Evolutionary conservation across 345 rosid species (phyloP).

Genomic region (Linum lewisii): DNA sequence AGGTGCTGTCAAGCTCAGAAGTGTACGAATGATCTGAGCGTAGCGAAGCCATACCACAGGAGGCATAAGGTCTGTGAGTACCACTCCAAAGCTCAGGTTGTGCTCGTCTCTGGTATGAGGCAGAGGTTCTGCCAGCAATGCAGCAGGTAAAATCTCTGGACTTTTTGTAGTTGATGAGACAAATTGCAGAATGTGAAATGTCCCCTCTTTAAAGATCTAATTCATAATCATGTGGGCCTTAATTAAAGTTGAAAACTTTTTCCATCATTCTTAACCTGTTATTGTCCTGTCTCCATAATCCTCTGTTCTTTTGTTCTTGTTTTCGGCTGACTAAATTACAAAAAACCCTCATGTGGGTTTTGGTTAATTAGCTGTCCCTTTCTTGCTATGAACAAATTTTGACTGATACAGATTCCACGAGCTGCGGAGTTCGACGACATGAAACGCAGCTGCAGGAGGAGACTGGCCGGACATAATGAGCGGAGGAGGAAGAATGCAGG

Average conservation of each 20-base stretch:
- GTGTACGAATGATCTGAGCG: slow-evolving; percentile 46
- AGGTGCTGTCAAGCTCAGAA: slow-evolving; percentile 61
- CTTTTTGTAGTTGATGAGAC: no score
- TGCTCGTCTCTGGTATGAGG: slow-evolving; percentile 40
- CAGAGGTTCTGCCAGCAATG: slow-evolving; percentile 86
- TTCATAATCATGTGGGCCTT: no score
- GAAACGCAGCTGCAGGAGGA: slow-evolving; percentile 49
- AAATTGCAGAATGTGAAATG: no score
- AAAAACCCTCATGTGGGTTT: no score
- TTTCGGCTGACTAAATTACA: no score
- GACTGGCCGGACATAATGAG: slow-evolving; percentile 56
- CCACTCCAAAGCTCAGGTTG: slow-evolving; percentile 70
- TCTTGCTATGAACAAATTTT: no score
- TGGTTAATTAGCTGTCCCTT: neutral
- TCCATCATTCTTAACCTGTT: neutral
- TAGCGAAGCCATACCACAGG: slow-evolving; percentile 47
- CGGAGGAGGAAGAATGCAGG: slow-evolving; percentile 39
- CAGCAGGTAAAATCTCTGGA: slow-evolving; percentile 82
- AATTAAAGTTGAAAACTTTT: no score
- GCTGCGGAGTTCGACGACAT: slow-evolving; percentile 40
- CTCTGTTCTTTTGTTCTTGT: no score
- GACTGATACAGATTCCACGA: slow-evolving; percentile 37
- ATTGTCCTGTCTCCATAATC: neutral
- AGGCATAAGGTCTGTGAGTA: slow-evolving; percentile 71
- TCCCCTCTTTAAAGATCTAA: no score